These are phyloP conservation scores for Millerago galiae DNA, from an alignment of 805 yeast genomes.

Conservation along the genomic window DNA sequence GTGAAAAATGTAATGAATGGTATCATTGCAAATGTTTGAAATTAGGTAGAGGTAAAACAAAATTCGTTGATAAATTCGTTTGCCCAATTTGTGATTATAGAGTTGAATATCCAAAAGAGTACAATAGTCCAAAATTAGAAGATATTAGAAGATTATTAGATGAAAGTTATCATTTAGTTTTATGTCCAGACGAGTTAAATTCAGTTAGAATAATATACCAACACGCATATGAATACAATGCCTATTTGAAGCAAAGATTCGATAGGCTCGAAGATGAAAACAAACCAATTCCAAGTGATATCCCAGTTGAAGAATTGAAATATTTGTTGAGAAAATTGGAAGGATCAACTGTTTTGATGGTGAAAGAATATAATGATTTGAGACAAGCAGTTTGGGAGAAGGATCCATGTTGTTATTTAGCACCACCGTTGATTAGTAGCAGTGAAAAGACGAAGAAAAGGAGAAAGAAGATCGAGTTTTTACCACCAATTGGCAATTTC, in stretches of 20 bases:
- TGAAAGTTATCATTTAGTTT: slow-evolving; percentile 23
- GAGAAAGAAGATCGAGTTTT: neutral
- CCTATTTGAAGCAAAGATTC: slow-evolving; percentile 15
- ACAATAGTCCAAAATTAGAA: slow-evolving; percentile 28
- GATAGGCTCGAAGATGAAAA: slow-evolving; percentile 15
- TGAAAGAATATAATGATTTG: slow-evolving; percentile 28
- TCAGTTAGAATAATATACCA: slow-evolving; percentile 14
- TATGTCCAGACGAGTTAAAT: slow-evolving; percentile 30
- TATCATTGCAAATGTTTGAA: slow-evolving; percentile 57
- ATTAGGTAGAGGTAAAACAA: slow-evolving; percentile 26
- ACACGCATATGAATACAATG: slow-evolving; percentile 17
- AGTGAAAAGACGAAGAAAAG: slow-evolving; percentile 19
- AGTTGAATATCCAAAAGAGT: slow-evolving; percentile 25
- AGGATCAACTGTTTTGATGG: slow-evolving; percentile 34
- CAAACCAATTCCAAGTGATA: slow-evolving; percentile 17
- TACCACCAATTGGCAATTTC: neutral
- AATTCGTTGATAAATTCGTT: slow-evolving; percentile 32
- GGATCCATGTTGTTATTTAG: slow-evolving; percentile 22
- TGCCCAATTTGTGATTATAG: slow-evolving; percentile 51
- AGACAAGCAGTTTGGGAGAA: slow-evolving; percentile 21
- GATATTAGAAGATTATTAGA: slow-evolving; percentile 25
- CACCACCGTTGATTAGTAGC: slow-evolving; percentile 22
- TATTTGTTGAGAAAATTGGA: slow-evolving; percentile 42
- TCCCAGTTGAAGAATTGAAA: slow-evolving; percentile 25
- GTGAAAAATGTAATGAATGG: slow-evolving; percentile 70